Percentiles rank a stretch among this genome's conserved stretches.
These are phyloP conservation scores for Diaporthe vaccinii DNA, from an alignment of 2,329 filamentous ascomycete species.

Conservation along the genomic window DNA sequence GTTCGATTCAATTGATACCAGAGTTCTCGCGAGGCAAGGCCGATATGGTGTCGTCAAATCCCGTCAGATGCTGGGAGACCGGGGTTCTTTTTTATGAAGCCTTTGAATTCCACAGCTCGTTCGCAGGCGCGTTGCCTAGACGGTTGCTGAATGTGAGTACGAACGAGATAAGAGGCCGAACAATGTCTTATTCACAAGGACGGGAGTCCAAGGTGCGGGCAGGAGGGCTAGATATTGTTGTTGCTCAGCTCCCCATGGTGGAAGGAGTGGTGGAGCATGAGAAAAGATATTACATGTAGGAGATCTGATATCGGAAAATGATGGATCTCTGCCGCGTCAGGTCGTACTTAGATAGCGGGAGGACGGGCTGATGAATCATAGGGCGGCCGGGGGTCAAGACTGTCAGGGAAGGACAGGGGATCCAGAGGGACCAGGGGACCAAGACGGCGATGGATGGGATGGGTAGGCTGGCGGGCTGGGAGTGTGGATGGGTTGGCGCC, in stretches of 20 bases:
- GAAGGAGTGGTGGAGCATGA: slow-evolving; percentile 1
- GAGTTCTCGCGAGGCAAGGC: neutral
- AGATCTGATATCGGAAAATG: slow-evolving; percentile 38
- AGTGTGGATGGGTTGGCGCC: slow-evolving; percentile 12
- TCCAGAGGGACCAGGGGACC: neutral
- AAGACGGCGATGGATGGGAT: slow-evolving; percentile 1
- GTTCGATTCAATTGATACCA: neutral
- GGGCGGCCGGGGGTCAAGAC: slow-evolving; percentile 30
- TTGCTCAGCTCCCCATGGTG: slow-evolving; percentile 32
- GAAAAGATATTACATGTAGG: slow-evolving; percentile 28
- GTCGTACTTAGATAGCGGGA: slow-evolving; percentile 38
- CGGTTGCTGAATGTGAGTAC: slow-evolving; percentile 11
- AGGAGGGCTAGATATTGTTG: slow-evolving; percentile 13
- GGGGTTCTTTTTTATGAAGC: neutral
- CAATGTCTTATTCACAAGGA: neutral
- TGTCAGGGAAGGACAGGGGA: slow-evolving; percentile 37
- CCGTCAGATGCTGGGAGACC: neutral
- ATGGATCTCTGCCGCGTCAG: slow-evolving; percentile 40
- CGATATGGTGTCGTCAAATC: neutral
- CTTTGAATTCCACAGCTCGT: slow-evolving; percentile 13
- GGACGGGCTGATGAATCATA: slow-evolving; percentile 41
- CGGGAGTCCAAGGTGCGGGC: neutral
- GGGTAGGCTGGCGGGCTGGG: neutral
- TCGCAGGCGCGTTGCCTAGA: slow-evolving; percentile 38
- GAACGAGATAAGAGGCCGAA: neutral